Percentiles rank a stretch among this genome's conserved stretches.
These are phyloP conservation scores for Chaetomium sp. DNA, from an alignment of 2,329 filamentous ascomycete species.

Conservation along the genomic window DNA sequence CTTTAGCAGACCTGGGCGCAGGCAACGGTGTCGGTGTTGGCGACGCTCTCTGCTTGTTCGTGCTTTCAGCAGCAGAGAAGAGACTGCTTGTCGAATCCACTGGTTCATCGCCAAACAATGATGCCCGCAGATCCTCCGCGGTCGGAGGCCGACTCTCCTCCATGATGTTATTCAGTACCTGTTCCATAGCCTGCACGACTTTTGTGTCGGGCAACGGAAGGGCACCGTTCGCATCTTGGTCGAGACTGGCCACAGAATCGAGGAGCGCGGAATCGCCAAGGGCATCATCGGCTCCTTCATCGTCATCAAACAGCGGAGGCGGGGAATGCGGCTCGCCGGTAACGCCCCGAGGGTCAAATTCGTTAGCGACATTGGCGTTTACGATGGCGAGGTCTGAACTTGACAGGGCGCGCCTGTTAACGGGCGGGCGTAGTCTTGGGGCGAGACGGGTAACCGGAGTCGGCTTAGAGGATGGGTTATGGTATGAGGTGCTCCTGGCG, in stretches of 20 bases:
- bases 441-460: constrained; percentile 38
- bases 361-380: constrained; percentile 33
- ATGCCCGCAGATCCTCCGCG: constrained; percentile 57
- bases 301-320: constrained; percentile 70
- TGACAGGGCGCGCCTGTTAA: constrained; percentile 39
- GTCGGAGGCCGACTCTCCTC: constrained; percentile 64
- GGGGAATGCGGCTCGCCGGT: constrained; percentile 54
- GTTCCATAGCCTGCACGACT: constrained; percentile 88
- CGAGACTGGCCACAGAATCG: constrained; percentile 72
- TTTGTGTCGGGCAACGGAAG: constrained; percentile 59
- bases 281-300: constrained; percentile 65
- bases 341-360: constrained; percentile 52
- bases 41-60: not conserved
- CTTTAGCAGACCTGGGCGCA: constrained; percentile 1
- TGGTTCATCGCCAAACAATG: constrained; percentile 51
- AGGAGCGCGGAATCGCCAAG: constrained; percentile 60
- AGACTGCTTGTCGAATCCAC: constrained; percentile 41
- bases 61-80: constrained; percentile 36
- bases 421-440: constrained; percentile 30
- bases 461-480: constrained; percentile 35
- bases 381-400: constrained; percentile 40
- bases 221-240: constrained; percentile 57
- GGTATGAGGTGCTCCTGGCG: constrained; percentile 31
- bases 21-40: not conserved
- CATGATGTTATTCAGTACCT: constrained; percentile 87